These are phyloP conservation scores for Blastobotrys americana DNA, from an alignment of 805 yeast species.

Conservation along the genomic window DNA sequence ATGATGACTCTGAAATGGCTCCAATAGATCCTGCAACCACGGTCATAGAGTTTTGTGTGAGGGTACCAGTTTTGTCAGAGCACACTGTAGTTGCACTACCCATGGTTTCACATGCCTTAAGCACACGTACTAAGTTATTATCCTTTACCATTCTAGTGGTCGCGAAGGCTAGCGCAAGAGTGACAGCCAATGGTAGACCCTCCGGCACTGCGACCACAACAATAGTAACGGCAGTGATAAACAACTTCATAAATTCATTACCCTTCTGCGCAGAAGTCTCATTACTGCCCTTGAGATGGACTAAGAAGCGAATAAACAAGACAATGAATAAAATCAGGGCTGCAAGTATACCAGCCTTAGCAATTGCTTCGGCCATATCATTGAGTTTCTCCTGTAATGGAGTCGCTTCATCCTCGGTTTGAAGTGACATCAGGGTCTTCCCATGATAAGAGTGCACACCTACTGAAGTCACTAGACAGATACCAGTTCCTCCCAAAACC, in stretches of 20 bases:
- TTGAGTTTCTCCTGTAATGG: slow-evolving; percentile 82
- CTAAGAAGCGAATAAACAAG: slow-evolving; percentile 66
- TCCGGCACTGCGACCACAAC: slow-evolving; percentile 99
- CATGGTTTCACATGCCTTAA: slow-evolving; percentile 95
- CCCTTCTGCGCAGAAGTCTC: slow-evolving; percentile 68
- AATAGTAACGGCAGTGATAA: slow-evolving; percentile 86
- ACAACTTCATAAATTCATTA: slow-evolving; percentile 69
- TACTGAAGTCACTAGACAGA: slow-evolving; percentile 80
- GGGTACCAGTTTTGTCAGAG: slow-evolving; percentile 95
- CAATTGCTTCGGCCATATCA: slow-evolving; percentile 82
- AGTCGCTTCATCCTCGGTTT: slow-evolving; percentile 71
- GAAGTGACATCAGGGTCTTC: slow-evolving; percentile 74
- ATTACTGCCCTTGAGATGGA: slow-evolving; percentile 45
- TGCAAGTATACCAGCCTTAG: slow-evolving; percentile 86
- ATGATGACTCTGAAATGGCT: slow-evolving; percentile 13
- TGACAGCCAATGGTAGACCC: slow-evolving; percentile 95
- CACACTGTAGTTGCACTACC: slow-evolving; percentile 97
- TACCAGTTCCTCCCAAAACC: slow-evolving; percentile 77
- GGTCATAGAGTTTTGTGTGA: slow-evolving; percentile 90
- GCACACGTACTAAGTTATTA: slow-evolving; percentile 89
- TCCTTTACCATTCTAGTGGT: slow-evolving; percentile 97
- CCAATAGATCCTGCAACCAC: slow-evolving; percentile 76
- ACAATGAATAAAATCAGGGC: slow-evolving; percentile 77
- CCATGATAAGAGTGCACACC: slow-evolving; percentile 90
- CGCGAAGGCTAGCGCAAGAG: slow-evolving; percentile 94